A percentile compares a stretch with the other conserved stretches of the same genome.
Evolutionary conservation across 192 early-diverging fungal genomes (phyloP).

Genomic region (Linnemannia schmuckeri): DNA sequence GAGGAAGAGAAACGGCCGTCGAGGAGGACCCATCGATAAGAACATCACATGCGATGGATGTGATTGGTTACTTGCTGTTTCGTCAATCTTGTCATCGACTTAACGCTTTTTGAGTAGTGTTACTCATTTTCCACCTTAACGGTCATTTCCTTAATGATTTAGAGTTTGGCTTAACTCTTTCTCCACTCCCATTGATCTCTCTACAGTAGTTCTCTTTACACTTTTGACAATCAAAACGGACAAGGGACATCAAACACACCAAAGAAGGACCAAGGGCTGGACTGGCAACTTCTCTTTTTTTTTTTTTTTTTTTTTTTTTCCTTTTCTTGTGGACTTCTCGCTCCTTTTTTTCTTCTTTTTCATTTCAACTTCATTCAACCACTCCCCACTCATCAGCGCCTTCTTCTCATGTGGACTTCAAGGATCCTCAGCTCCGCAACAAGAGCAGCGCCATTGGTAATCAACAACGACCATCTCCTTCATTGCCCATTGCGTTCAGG

Average conservation of each 20-base stretch:
- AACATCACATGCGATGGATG: neutral
- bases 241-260: neutral
- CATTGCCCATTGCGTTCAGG: neutral
- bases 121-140: constrained; percentile 20
- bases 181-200: neutral
- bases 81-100: constrained; percentile 31
- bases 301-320: neutral
- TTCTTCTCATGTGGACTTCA: constrained; percentile 38
- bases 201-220: neutral
- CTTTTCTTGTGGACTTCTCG: neutral
- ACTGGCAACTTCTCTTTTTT: neutral
- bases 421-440: constrained; percentile 32
- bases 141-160: neutral
- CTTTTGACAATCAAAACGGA: neutral
- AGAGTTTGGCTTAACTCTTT: neutral
- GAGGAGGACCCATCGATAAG: neutral
- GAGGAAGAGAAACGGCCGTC: neutral
- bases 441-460: constrained; percentile 38
- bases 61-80: constrained; percentile 8
- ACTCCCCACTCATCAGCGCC: neutral
- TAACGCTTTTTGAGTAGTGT: constrained; percentile 14
- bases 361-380: neutral
- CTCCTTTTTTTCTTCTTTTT: neutral
- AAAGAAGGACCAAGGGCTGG: neutral
- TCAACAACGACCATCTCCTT: neutral